Evolutionary conservation across 2,329 filamentous ascomycete genomes (phyloP).

Genomic region (Sporothrix globosa): DNA sequence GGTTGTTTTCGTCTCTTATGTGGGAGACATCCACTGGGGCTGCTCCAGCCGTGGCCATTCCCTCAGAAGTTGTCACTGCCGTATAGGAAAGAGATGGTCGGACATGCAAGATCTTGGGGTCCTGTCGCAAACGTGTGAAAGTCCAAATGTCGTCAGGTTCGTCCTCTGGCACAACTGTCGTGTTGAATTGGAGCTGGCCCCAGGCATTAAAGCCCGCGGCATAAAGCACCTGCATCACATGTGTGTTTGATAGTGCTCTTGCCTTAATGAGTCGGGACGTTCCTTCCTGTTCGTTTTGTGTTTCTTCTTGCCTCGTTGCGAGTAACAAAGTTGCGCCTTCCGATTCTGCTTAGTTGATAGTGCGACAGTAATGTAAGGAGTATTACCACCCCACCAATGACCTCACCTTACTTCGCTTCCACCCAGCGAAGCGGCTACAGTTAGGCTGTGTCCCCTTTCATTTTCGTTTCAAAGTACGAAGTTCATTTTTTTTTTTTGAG

Average conservation of each 20-base stretch:
- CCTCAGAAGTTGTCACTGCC: conserved; percentile 35
- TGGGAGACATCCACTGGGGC: not conserved
- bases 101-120: conserved; percentile 44
- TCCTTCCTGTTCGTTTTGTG: not conserved
- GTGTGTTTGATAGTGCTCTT: not conserved
- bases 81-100: conserved; percentile 51
- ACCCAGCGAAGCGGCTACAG: not conserved
- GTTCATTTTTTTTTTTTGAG: not conserved
- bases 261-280: no score
- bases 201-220: conserved; percentile 63
- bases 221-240: conserved; percentile 49
- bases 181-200: conserved; percentile 54
- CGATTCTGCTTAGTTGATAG: not conserved
- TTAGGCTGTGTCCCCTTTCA: not conserved
- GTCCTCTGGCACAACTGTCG: not conserved
- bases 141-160: conserved; percentile 52
- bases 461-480: not conserved
- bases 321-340: conserved; percentile 11
- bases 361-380: not conserved
- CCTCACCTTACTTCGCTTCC: not conserved
- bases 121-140: conserved; percentile 51
- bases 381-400: not conserved
- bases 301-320: not conserved
- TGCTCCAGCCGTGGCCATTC: conserved; percentile 14
- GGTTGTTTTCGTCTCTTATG: not conserved